Conservation (phyloP, 768 basidiomycete genomes). For the Pleurotus ostreatus region DNA sequence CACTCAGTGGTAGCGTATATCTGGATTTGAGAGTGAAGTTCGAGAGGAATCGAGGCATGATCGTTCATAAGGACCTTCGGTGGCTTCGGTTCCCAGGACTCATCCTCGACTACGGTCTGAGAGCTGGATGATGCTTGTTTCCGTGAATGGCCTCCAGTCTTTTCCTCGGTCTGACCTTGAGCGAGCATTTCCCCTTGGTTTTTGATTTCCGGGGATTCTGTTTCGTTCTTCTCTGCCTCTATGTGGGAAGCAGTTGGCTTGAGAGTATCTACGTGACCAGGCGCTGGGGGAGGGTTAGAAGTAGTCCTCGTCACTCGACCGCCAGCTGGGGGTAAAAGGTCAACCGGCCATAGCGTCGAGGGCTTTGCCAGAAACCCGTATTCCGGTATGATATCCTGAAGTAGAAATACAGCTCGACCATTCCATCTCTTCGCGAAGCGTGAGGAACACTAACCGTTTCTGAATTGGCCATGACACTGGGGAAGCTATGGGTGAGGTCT, state of each 20-base stretch:
- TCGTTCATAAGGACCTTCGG: slow-evolving; percentile 54
- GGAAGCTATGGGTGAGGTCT: slow-evolving; percentile 84
- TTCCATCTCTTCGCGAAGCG: background rate
- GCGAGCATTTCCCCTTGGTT: slow-evolving; percentile 29
- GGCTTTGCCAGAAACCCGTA: slow-evolving; percentile 62
- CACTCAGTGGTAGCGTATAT: slow-evolving; percentile 74
- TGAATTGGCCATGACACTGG: slow-evolving; percentile 66
- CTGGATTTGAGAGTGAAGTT: slow-evolving; percentile 66
- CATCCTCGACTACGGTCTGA: slow-evolving; percentile 13
- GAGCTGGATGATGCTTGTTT: slow-evolving; percentile 2
- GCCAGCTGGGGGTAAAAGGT: slow-evolving; percentile 27
- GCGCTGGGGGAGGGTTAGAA: slow-evolving; percentile 40
- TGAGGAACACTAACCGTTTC: slow-evolving; percentile 40
- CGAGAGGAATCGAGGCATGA: slow-evolving; percentile 37
- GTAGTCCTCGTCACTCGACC: slow-evolving; percentile 31
- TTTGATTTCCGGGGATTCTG: slow-evolving; percentile 13
- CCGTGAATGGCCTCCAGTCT: background rate
- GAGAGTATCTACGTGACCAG: slow-evolving; percentile 46
- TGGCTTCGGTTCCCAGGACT: slow-evolving; percentile 49
- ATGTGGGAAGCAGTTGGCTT: slow-evolving; percentile 28
- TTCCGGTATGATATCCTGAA: slow-evolving; percentile 63
- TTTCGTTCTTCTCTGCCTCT: slow-evolving; percentile 16
- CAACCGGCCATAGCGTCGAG: slow-evolving; percentile 54
- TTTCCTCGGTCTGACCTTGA: background rate
- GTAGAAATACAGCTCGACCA: background rate